A percentile compares a stretch with the other conserved stretches of the same genome.
Evolutionary conservation across 2,329 filamentous ascomycete genomes (phyloP).

Genomic region (Pseudogymnoascus sp.): DNA sequence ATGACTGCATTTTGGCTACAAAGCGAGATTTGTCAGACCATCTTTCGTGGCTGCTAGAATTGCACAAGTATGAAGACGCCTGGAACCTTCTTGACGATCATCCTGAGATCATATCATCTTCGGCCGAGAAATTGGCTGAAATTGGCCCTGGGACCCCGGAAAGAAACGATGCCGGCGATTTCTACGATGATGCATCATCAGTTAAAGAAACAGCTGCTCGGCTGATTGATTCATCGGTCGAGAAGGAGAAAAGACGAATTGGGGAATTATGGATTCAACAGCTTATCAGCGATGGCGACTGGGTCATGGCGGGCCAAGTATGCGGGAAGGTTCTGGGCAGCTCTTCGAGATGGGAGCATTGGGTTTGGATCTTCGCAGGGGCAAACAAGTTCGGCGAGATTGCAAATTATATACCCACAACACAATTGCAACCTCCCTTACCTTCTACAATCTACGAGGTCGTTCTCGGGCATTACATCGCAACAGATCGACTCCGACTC

Average conservation of each 20-base stretch:
- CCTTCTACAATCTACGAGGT: conserved; percentile 80
- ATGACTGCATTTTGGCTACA: conserved; percentile 88
- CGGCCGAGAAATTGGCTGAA: conserved; percentile 34
- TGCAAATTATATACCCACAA: conserved; percentile 68
- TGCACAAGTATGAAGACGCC: conserved; percentile 70
- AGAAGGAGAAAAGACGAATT: conserved; percentile 82
- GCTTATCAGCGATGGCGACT: conserved; percentile 64
- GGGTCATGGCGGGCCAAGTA: conserved; percentile 68
- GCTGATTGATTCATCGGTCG: conserved; percentile 54
- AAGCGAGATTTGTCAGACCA: conserved; percentile 82
- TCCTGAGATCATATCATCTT: conserved; percentile 56
- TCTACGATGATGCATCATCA: conserved; percentile 65
- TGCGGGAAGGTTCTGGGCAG: conserved; percentile 77
- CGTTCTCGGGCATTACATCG: conserved; percentile 80
- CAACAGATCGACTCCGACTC: conserved; percentile 65
- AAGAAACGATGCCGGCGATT: conserved; percentile 37
- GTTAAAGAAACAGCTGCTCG: conserved; percentile 52
- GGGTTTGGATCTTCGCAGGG: conserved; percentile 86
- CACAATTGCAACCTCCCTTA: conserved; percentile 68
- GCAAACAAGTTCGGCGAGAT: conserved; percentile 86
- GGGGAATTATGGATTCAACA: conserved; percentile 92
- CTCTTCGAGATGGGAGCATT: conserved; percentile 83
- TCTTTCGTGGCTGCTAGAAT: conserved; percentile 74
- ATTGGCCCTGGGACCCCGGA: conserved; percentile 34
- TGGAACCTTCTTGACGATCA: conserved; percentile 87